phyloP scores from a whole-genome alignment of 176 grass and related monocot species.

The Panicum miliaceum region DNA sequence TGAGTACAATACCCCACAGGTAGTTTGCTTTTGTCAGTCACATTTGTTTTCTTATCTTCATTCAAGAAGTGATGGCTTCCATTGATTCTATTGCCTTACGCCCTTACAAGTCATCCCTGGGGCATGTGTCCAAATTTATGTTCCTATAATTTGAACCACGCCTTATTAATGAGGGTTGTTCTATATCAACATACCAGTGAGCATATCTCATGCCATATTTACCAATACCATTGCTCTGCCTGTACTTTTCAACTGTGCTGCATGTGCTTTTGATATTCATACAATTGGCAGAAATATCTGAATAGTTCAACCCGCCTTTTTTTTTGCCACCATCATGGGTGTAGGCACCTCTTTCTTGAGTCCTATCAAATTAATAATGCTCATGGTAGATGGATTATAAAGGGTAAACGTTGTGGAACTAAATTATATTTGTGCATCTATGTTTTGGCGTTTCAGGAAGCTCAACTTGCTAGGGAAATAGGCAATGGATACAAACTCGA shows the following conservation, averaged over 20 bases:
- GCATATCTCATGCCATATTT: neutral
- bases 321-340: neutral
- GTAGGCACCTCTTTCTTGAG: neutral
- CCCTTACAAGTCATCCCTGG: neutral
- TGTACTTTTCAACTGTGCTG: neutral
- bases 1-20: slow-evolving; percentile 79
- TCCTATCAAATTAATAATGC: neutral
- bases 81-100: neutral
- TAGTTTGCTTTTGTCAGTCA: slow-evolving; percentile 34
- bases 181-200: neutral
- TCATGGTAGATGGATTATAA: neutral
- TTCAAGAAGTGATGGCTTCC: neutral
- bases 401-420: neutral
- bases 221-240: neutral
- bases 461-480: slow-evolving; percentile 79
- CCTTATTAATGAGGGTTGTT: neutral
- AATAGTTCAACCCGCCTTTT: neutral
- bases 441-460: slow-evolving; percentile 62
- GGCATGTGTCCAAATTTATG: neutral
- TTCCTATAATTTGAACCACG: neutral
- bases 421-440: neutral
- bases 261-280: neutral
- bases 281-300: neutral
- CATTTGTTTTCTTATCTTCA: slow-evolving; percentile 1
- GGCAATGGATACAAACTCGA: slow-evolving; percentile 89